These are phyloP conservation scores for Diaporthe ilicicola DNA, from an alignment of 2,329 filamentous ascomycete genomes.

Conservation along the genomic window DNA sequence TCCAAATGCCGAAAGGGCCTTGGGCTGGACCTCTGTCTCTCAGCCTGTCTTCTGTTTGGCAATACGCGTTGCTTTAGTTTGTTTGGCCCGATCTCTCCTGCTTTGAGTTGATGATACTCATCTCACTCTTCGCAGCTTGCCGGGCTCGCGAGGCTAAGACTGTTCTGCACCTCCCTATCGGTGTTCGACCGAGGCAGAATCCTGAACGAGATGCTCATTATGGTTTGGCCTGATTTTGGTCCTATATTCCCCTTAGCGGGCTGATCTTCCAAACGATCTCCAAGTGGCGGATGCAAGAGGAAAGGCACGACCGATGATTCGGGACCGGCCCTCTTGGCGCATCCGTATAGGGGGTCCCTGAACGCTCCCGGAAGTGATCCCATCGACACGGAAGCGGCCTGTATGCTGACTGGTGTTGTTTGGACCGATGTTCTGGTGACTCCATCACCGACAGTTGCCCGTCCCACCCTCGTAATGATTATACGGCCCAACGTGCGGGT, in stretches of 20 bases:
- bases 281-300: conserved; percentile 8
- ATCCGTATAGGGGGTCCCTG: not conserved
- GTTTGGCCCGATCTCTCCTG: conserved; percentile 17
- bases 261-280: conserved; percentile 19
- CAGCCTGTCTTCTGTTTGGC: conserved; percentile 10
- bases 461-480: not conserved
- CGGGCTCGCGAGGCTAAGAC: not conserved
- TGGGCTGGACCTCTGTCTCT: not conserved
- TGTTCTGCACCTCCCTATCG: not conserved
- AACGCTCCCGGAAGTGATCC: conserved; percentile 5
- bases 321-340: not conserved
- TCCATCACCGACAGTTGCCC: not conserved
- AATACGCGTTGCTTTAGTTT: not conserved
- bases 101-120: not conserved
- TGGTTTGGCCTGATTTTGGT: conserved; percentile 21
- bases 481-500: not conserved
- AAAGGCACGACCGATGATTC: conserved; percentile 15
- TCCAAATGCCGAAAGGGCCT: conserved; percentile 5
- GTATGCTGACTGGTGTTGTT: conserved; percentile 7
- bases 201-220: not conserved
- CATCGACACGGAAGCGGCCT: not conserved
- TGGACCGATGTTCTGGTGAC: conserved; percentile 17
- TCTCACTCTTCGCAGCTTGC: conserved; percentile 7
- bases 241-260: not conserved
- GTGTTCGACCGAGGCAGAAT: conserved; percentile 9